Evolutionary conservation across 768 basidiomycete genomes (phyloP).

Genomic region (Leccinum aurantiacum): DNA sequence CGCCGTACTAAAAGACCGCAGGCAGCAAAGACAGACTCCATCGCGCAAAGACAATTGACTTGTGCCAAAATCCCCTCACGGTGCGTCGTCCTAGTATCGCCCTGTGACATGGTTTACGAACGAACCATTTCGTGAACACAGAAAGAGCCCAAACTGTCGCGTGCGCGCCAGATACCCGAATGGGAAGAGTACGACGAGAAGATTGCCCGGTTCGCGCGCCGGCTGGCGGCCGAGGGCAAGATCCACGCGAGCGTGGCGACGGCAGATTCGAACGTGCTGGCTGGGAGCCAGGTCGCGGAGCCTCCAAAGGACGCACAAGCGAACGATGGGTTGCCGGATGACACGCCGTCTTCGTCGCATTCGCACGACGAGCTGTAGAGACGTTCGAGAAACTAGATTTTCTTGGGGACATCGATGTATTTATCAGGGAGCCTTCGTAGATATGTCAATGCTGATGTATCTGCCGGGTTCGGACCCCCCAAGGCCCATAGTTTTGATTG

Average conservation of each 20-base stretch:
- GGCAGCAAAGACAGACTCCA: slow-evolving; percentile 82
- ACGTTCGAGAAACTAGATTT: background rate
- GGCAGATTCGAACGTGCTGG: slow-evolving; percentile 69
- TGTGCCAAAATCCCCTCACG: slow-evolving; percentile 95
- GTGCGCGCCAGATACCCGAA: slow-evolving; percentile 94
- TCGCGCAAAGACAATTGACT: slow-evolving; percentile 86
- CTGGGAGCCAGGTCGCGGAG: slow-evolving; percentile 33
- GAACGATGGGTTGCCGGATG: background rate
- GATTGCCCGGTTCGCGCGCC: slow-evolving; percentile 78
- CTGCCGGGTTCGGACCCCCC: background rate
- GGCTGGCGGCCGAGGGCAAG: slow-evolving; percentile 67
- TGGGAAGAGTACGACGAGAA: slow-evolving; percentile 95
- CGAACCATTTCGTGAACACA: slow-evolving; percentile 33
- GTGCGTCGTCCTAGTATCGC: slow-evolving; percentile 42
- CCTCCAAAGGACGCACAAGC: background rate
- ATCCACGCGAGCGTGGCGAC: slow-evolving; percentile 67
- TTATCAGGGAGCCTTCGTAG: background rate
- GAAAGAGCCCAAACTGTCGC: slow-evolving; percentile 95
- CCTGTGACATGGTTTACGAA: background rate
- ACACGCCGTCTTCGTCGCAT: background rate
- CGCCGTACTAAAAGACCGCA: slow-evolving; percentile 27
- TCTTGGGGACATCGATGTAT: background rate
- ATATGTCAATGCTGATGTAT: background rate
- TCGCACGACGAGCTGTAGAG: slow-evolving; percentile 6
- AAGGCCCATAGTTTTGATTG: background rate